Conservation (phyloP, 2,329 filamentous ascomycete species). For the Coniochaeta prunicola region DNA sequence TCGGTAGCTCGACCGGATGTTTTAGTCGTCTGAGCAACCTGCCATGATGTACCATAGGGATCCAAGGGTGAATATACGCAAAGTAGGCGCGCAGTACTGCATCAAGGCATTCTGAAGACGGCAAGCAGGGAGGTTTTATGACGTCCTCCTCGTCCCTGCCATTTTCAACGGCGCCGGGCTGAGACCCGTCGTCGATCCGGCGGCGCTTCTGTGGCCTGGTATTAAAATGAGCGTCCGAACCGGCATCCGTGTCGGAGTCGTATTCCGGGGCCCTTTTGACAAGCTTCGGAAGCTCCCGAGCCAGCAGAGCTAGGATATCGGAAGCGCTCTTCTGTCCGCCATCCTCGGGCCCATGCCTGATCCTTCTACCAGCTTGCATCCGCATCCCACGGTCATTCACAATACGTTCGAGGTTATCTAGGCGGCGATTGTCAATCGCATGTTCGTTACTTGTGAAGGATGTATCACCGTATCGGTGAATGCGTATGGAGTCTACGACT, state of each 20-base stretch:
- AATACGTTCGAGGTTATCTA: conserved; percentile 11
- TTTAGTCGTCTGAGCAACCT: conserved; percentile 17
- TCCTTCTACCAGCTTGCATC: neutral
- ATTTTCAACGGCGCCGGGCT: neutral
- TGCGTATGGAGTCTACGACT: neutral
- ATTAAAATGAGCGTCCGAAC: neutral
- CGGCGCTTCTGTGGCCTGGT: neutral
- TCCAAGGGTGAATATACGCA: conserved; percentile 30
- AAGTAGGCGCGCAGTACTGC: conserved; percentile 26
- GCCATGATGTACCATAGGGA: conserved; percentile 28
- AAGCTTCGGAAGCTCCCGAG: neutral
- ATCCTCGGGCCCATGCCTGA: neutral
- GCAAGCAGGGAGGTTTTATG: neutral
- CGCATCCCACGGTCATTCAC: neutral
- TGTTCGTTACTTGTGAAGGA: neutral
- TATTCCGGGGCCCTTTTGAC: neutral
- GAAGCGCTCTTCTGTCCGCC: neutral
- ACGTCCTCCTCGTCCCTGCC: neutral
- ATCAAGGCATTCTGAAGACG: conserved; percentile 11
- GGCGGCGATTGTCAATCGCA: neutral
- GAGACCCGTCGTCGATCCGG: neutral
- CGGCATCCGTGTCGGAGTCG: neutral
- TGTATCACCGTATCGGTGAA: neutral
- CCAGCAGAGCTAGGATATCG: neutral
- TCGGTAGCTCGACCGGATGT: conserved; percentile 12